Evolutionary conservation across 352 stramenopile genomes (phyloP), one percentile per base, ranked within the genome.

Genomic region (Globisporangium splendens): DNA sequence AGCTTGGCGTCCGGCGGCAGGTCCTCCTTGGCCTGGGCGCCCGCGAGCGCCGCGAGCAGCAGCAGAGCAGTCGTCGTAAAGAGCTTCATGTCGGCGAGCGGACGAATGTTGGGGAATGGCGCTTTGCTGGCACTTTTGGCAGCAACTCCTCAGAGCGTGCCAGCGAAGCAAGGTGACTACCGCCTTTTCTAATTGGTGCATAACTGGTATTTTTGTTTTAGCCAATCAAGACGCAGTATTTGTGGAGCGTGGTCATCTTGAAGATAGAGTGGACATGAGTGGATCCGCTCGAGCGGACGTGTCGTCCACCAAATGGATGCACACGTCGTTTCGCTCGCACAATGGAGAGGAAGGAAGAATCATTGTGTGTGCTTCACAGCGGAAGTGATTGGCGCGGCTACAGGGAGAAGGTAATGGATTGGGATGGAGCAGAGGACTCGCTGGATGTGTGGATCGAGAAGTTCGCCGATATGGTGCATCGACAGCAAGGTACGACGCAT

Each of bases 1-100:
- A 95, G 71, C 72, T 78, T 68, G 1, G 81, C 83, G 56, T 89
- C 63, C 20, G 77, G 55, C 21, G 85, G 65, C 18, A 95, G 69
- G 50, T 95, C 74, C 11, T 91, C 82, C 63, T 93, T 91, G 20
- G 75, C 75, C 61, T 85, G 61, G 38, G 53, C 57, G 0, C 56
- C 72, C 33, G 66, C 66, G 52, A 64, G 50, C 17, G 63, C 70
- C 42, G 63, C 68, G 48, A 78, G 62, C 14, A 59, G 52, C 13
- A 83, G 54, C 56, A 86, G 61, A 14, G 70, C 61, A 28, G 70
- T 70, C 65, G 69, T 39, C 22, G 12, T 22, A 18, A 56, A 38
- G 24, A 55, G 77, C 69, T 89, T 88, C 82, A 89, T 91, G n/a
- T 35, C 28, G 28, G 28, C 28, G 28, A 8, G 28, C 28, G 28